These are phyloP conservation scores for Fusarium sp. DNA, from an alignment of 2,329 filamentous ascomycete species.

Conservation along the genomic window DNA sequence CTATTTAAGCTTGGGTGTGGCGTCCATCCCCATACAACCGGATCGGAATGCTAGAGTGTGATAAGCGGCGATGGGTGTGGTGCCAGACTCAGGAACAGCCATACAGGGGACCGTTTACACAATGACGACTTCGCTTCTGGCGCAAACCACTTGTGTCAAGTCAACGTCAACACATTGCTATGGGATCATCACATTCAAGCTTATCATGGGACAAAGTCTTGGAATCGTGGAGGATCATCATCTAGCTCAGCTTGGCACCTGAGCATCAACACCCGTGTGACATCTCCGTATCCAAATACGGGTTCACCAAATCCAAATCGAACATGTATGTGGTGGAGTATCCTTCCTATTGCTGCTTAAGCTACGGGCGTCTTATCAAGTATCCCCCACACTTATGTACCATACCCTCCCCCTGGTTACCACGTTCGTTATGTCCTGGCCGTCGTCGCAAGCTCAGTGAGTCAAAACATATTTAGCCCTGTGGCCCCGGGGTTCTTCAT, in stretches of 20 bases:
- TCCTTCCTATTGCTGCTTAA: constrained; percentile 22
- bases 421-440: constrained; percentile 14
- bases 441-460: constrained; percentile 4
- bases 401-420: constrained; percentile 30
- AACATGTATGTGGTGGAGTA: constrained; percentile 4
- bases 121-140: background rate
- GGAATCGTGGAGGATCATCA: constrained; percentile 1
- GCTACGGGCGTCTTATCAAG: constrained; percentile 40
- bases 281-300: background rate
- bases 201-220: background rate
- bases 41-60: constrained; percentile 24
- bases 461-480: constrained; percentile 33
- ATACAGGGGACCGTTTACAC: constrained; percentile 4
- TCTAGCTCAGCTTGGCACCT: constrained; percentile 24
- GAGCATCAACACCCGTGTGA: background rate
- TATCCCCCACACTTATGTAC: constrained; percentile 34
- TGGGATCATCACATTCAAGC: background rate
- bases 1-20: constrained; percentile 33
- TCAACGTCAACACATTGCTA: background rate
- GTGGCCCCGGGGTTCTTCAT: constrained; percentile 19
- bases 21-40: constrained; percentile 20
- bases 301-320: background rate
- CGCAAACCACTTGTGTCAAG: background rate
- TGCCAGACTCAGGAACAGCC: constrained; percentile 26
- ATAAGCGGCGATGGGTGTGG: constrained; percentile 27